Conservation (phyloP, 257 asterid species). For the Plantago major region DNA sequence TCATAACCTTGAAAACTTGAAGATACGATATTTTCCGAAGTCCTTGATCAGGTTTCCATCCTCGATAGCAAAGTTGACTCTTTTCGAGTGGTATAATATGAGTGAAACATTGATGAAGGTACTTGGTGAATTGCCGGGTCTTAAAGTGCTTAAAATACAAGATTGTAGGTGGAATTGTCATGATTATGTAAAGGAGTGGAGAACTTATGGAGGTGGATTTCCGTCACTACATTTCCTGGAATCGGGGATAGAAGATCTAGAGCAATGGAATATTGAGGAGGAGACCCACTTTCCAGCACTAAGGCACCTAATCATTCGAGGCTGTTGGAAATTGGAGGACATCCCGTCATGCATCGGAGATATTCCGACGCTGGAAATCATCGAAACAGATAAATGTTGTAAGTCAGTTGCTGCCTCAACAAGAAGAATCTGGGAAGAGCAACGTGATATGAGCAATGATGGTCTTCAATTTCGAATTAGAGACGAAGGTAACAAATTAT, state of each 20-base stretch:
- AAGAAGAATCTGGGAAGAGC: conserved; percentile 14
- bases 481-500: too few species aligned
- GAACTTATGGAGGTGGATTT: conserved; percentile 13
- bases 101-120: conserved; percentile 3
- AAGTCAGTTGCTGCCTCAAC: conserved; percentile 5
- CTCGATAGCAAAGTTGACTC: conserved; percentile 13
- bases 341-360: conserved; percentile 20
- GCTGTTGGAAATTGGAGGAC: not conserved
- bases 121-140: conserved; percentile 12
- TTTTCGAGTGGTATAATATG: not conserved
- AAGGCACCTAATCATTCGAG: conserved; percentile 2
- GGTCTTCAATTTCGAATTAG: conserved; percentile 12
- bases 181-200: not conserved
- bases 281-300: conserved; percentile 20
- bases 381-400: not conserved
- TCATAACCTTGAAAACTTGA: conserved; percentile 15
- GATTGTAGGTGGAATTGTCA: not conserved
- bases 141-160: conserved; percentile 21
- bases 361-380: conserved; percentile 18
- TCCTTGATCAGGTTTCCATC: conserved; percentile 4
- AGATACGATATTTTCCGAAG: not conserved
- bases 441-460: conserved; percentile 15
- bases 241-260: not conserved
- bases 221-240: not conserved
- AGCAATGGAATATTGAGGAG: conserved; percentile 10